Evolutionary conservation across 2,329 filamentous ascomycete genomes (phyloP).

Genomic region (Pestalotiopsis sp.): DNA sequence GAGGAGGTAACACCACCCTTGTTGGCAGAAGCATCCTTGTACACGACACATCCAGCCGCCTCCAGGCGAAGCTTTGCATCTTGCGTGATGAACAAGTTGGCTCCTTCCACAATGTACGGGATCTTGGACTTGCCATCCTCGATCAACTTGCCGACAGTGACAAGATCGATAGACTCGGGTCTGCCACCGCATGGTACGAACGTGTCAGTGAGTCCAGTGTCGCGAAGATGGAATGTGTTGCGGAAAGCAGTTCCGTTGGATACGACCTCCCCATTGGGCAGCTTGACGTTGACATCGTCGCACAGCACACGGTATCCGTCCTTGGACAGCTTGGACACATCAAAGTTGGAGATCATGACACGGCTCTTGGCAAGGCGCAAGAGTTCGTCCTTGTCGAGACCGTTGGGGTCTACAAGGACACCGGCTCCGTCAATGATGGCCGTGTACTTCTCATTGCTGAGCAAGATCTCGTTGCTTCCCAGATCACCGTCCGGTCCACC

Average conservation of each 20-base stretch:
- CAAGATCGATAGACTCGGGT: constrained; percentile 93
- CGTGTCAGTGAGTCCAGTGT: constrained; percentile 75
- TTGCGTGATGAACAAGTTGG: constrained; percentile 98
- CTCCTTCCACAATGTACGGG: constrained; percentile 96
- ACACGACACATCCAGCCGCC: constrained; percentile 90
- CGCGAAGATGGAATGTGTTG: constrained; percentile 93
- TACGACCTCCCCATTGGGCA: constrained; percentile 84
- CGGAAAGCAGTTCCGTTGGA: constrained; percentile 94
- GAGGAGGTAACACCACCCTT: constrained; percentile 98
- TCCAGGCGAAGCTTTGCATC: constrained; percentile 95
- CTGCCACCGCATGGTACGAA: constrained; percentile 97
- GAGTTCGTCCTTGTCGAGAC: constrained; percentile 83
- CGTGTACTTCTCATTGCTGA: constrained; percentile 94
- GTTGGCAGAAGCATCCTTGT: constrained; percentile 98
- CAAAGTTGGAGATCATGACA: constrained; percentile 88
- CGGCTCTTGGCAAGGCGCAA: constrained; percentile 82
- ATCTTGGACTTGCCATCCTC: constrained; percentile 84
- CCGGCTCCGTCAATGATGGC: constrained; percentile 95
- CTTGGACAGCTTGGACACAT: constrained; percentile 80
- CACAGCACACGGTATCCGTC: constrained; percentile 91
- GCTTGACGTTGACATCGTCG: constrained; percentile 85
- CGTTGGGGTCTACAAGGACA: constrained; percentile 90
- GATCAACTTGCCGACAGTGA: constrained; percentile 82
- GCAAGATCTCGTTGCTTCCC: constrained; percentile 95
- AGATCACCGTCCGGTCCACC: constrained; percentile 96